phyloP scores from a whole-genome alignment of 495 filamentous ascomycete species.

The Glarea lozoyensis region DNA sequence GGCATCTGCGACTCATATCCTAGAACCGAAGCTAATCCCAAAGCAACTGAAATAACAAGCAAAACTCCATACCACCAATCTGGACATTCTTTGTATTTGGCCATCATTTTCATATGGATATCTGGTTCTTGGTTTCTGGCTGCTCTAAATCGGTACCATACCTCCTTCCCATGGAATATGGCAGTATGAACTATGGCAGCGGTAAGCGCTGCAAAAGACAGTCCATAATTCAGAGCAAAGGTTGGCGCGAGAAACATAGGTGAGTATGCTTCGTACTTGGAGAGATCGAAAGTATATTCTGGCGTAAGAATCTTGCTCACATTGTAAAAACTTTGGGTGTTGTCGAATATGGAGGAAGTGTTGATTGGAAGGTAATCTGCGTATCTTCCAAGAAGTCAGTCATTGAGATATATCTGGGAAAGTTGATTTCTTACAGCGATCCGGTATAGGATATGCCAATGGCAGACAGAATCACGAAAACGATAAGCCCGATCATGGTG shows the following conservation, averaged over 20 bases:
- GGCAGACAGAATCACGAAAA: constrained; percentile 39
- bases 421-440: constrained; percentile 31
- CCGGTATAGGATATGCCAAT: constrained; percentile 52
- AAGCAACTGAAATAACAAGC: constrained; percentile 41
- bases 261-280: constrained; percentile 49
- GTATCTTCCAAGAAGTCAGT: constrained; percentile 27
- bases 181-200: constrained; percentile 56
- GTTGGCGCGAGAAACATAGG: constrained; percentile 54
- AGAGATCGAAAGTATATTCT: constrained; percentile 40
- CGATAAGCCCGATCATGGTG: constrained; percentile 48
- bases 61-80: constrained; percentile 45
- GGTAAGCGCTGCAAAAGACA: constrained; percentile 61
- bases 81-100: constrained; percentile 48
- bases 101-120: constrained; percentile 49
- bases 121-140: constrained; percentile 10
- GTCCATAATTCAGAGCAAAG: constrained; percentile 54
- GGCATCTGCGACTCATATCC: constrained; percentile 55
- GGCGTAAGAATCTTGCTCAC: constrained; percentile 41
- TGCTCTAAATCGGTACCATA: constrained; percentile 31
- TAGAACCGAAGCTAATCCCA: constrained; percentile 51
- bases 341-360: constrained; percentile 51
- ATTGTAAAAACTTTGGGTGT: constrained; percentile 46
- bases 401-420: background rate
- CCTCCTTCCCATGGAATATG: constrained; percentile 52
- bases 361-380: constrained; percentile 46